Percentiles rank a stretch among this genome's conserved stretches.
Evolutionary conservation across 2,329 filamentous ascomycete species (phyloP).

Genomic region (Curvularia lunata): DNA sequence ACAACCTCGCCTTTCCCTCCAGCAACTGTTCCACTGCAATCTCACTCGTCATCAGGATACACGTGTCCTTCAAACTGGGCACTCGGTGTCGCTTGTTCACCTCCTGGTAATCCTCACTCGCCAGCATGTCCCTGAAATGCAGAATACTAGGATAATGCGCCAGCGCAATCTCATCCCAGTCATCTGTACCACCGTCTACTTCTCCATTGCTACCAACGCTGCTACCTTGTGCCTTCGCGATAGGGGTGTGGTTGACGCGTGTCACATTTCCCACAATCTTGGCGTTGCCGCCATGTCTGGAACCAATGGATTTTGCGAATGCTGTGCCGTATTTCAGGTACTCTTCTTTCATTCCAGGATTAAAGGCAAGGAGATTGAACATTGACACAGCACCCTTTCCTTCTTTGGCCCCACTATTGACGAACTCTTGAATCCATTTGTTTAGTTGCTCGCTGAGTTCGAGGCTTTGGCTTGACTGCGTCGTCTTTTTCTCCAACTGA

Average conservation of each 20-base stretch:
- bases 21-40: slow-evolving; percentile 44
- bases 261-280: slow-evolving; percentile 68
- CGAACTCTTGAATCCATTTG: slow-evolving; percentile 56
- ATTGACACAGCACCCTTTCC: slow-evolving; percentile 61
- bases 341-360: slow-evolving; percentile 56
- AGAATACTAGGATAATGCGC: slow-evolving; percentile 68
- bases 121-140: slow-evolving; percentile 68
- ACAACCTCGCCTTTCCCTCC: slow-evolving; percentile 18
- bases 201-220: slow-evolving; percentile 1
- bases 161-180: slow-evolving; percentile 69
- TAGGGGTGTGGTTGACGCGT: slow-evolving; percentile 15
- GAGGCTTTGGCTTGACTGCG: slow-evolving; percentile 46
- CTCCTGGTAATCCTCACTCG: slow-evolving; percentile 63
- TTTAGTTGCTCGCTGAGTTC: slow-evolving; percentile 61
- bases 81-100: slow-evolving; percentile 62
- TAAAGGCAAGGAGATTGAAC: slow-evolving; percentile 68
- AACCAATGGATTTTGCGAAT: slow-evolving; percentile 58
- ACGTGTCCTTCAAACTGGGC: slow-evolving; percentile 59
- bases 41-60: slow-evolving; percentile 62
- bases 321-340: slow-evolving; percentile 66
- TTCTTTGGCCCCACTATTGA: slow-evolving; percentile 24
- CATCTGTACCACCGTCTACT: slow-evolving; percentile 21
- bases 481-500: slow-evolving; percentile 12
- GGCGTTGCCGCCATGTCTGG: slow-evolving; percentile 61
- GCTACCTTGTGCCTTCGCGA: slow-evolving; percentile 18